Percentiles rank a stretch among this genome's conserved stretches.
Conservation (phyloP, 208 protist genomes). For the Leishmania martiniquensis region DNA sequence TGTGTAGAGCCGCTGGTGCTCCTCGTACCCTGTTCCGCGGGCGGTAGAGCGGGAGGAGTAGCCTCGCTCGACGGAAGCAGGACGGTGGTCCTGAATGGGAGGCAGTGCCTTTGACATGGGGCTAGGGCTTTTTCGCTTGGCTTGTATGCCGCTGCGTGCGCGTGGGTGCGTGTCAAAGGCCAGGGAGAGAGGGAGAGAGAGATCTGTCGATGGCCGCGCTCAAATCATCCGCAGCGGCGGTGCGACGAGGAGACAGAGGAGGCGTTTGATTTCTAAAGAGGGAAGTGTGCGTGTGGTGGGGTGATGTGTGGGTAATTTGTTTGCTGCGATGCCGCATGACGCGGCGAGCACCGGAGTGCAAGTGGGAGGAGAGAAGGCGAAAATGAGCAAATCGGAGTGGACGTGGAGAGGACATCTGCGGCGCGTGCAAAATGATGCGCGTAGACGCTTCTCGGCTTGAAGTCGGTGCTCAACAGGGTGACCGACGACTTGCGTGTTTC, state of each 20-base stretch:
- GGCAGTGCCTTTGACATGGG: conserved; percentile 60
- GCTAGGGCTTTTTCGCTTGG: not conserved
- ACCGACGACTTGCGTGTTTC: not conserved
- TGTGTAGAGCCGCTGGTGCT: conserved; percentile 12
- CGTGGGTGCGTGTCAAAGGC: not conserved
- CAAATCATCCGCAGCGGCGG: not conserved
- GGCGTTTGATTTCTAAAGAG: not conserved
- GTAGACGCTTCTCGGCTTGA: not conserved
- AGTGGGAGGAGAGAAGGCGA: not conserved
- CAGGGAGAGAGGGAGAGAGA: not conserved
- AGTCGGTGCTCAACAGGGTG: not conserved
- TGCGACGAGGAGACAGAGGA: not conserved
- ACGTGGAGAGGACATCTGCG: not conserved
- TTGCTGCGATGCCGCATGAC: not conserved
- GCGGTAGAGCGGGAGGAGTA: conserved; percentile 17
- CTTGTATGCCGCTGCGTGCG: not conserved
- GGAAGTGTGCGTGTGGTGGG: not conserved
- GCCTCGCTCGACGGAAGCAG: conserved; percentile 5
- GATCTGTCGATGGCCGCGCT: not conserved
- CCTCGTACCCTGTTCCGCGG: conserved; percentile 4
- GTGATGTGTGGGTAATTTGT: not conserved
- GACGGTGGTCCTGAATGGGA: conserved; percentile 28
- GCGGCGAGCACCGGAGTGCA: not conserved
- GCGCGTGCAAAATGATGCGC: not conserved
- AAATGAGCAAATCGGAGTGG: no score